Conservation (phyloP, 805 yeast species). For the Myxozyma udenii region DNA sequence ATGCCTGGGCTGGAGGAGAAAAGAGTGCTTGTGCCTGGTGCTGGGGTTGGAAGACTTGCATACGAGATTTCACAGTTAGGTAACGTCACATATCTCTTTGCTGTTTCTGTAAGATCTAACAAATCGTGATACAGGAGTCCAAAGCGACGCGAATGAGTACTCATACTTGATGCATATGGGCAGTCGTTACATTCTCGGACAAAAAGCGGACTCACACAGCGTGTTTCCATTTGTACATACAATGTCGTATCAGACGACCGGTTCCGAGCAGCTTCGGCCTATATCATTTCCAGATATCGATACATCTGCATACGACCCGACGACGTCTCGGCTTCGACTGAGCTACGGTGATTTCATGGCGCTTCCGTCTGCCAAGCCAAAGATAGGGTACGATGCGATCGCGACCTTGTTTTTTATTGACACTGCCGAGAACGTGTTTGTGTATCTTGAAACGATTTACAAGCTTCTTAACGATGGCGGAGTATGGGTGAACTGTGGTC, state of each 20-base stretch:
- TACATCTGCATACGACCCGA: constrained; percentile 11
- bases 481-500: constrained; percentile 88
- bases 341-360: constrained; percentile 61
- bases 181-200: constrained; percentile 34
- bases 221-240: constrained; percentile 51
- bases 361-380: constrained; percentile 42
- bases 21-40: constrained; percentile 76
- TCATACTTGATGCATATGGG: constrained; percentile 74
- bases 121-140: constrained; percentile 37
- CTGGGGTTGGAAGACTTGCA: constrained; percentile 79
- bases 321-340: constrained; percentile 4
- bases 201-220: constrained; percentile 19
- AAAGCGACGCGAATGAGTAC: constrained; percentile 71
- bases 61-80: constrained; percentile 44
- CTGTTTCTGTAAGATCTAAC: not conserved
- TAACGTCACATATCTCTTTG: constrained; percentile 1
- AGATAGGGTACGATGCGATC: constrained; percentile 40
- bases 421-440: constrained; percentile 83
- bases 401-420: constrained; percentile 73
- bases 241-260: constrained; percentile 60
- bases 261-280: constrained; percentile 51
- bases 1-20: constrained; percentile 8
- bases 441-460: constrained; percentile 66
- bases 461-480: constrained; percentile 49
- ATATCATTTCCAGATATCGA: constrained; percentile 41